These are phyloP conservation scores for Apiospora rasikravindrae DNA, from an alignment of 2,329 filamentous ascomycete genomes.

Conservation along the genomic window DNA sequence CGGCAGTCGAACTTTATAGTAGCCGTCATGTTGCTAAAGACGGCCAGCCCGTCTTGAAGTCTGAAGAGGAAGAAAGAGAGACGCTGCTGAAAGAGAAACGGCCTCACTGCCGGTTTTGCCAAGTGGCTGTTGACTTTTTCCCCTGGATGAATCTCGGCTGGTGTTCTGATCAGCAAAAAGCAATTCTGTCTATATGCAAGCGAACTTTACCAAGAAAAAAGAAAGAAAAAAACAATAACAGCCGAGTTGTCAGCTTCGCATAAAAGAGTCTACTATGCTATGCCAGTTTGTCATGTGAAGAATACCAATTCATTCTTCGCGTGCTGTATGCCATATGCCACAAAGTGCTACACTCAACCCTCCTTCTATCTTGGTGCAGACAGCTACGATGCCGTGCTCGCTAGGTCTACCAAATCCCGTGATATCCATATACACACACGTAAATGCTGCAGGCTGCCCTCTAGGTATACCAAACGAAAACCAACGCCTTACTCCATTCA, in stretches of 20 bases:
- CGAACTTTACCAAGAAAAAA: background rate
- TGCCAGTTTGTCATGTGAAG: background rate
- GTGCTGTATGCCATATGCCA: constrained; percentile 3
- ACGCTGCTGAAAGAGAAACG: background rate
- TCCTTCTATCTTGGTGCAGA: background rate
- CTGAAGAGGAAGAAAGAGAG: background rate
- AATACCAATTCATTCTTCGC: background rate
- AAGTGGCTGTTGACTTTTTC: background rate
- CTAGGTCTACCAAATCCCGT: constrained; percentile 1
- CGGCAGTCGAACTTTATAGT: background rate
- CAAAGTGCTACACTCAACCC: background rate
- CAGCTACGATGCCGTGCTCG: background rate
- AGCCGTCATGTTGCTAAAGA: background rate
- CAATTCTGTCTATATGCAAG: background rate
- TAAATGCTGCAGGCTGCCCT: constrained; percentile 19
- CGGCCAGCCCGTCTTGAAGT: background rate
- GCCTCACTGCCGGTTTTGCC: background rate
- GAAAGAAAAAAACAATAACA: background rate
- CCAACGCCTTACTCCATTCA: constrained; percentile 7
- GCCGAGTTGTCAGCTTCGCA: background rate
- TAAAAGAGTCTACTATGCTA: background rate
- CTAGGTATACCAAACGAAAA: constrained; percentile 10
- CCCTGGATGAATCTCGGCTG: background rate
- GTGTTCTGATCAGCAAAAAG: constrained; percentile 6
- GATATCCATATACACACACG: background rate